phyloP scores from a whole-genome alignment of 2,329 filamentous ascomycete genomes.

The Xylariaceae sp. region DNA sequence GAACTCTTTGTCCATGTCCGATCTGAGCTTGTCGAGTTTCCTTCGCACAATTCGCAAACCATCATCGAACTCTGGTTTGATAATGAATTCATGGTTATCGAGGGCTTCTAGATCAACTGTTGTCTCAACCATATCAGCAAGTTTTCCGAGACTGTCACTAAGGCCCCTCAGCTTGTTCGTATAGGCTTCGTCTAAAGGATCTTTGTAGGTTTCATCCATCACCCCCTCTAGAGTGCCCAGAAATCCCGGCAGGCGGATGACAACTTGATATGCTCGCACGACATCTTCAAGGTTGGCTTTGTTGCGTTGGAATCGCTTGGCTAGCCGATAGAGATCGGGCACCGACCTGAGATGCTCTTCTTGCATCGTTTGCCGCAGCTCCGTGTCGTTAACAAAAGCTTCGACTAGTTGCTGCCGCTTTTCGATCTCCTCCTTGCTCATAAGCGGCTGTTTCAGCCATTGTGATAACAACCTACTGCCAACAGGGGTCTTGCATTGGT shows the following conservation, averaged over 20 bases:
- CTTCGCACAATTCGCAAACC: constrained; percentile 84
- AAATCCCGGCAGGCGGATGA: constrained; percentile 89
- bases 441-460: constrained; percentile 97
- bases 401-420: constrained; percentile 93
- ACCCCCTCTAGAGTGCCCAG: constrained; percentile 87
- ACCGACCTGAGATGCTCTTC: constrained; percentile 93
- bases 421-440: constrained; percentile 88
- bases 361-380: constrained; percentile 93
- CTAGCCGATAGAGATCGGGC: constrained; percentile 89
- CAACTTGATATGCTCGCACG: constrained; percentile 91
- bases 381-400: constrained; percentile 90
- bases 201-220: constrained; percentile 93
- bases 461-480: constrained; percentile 89
- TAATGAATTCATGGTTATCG: constrained; percentile 97
- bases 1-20: constrained; percentile 86
- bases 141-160: constrained; percentile 78
- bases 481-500: constrained; percentile 96
- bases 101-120: constrained; percentile 95
- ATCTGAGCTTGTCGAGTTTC: constrained; percentile 83
- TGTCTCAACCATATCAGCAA: constrained; percentile 98
- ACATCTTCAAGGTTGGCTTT: constrained; percentile 94
- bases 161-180: constrained; percentile 80
- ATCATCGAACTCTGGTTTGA: constrained; percentile 98
- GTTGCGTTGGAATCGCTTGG: constrained; percentile 93
- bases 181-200: constrained; percentile 85